Base-by-base conservation (phyloP, 169 alveolate genomes). In the Plasmodium cynomolgi region DNA sequence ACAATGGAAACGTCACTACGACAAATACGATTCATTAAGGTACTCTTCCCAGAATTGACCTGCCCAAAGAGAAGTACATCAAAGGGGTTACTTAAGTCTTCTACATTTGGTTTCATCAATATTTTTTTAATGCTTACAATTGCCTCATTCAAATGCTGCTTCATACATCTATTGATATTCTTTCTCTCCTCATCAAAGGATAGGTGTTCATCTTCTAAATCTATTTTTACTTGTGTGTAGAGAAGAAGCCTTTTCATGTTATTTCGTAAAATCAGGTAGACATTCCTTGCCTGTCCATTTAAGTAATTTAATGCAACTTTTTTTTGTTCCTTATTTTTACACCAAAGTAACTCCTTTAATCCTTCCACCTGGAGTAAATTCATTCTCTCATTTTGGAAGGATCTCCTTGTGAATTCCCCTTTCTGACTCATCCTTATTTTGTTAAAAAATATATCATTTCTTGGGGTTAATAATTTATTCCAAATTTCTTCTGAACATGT, bases 321-420 rank as follows among this genome's bases (percentile, higher is more conserved):
- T 84, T 84, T 84, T 31, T 84, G 93, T 31, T 47, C 29, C 26
- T 50, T 74, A 34, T 84, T 82, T 33, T 26, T 50, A 29, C 93
- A 84, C 33, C 50, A 84, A 73, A 84, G 62, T 84, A 84, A 41
- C 58, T 84, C 93, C 37, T 50, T 84, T 50, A 84, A 23, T 33
- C 93, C 93, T 47, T 84, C 77, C 29, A 96, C 95, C 58, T 96
- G 97, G 33, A 95, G 72, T n/a, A 96, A 80, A 72, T 93, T 88
- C 84, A 96, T 71, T 82, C 95, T 96, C 6, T 90, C 95, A 56
- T 95, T 94, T 82, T 83, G 88, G 90, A 95, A 96, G 6, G 97
- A 96, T 54, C 97, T 92, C 84, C 96, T 84, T 4, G 97, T 96
- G 80, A 96, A 96, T 92, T 96, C 97, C 5, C 97, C 97, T 56